These are phyloP conservation scores for Drechslerella stenobrocha DNA, from an alignment of 2,329 filamentous ascomycete genomes.

Conservation along the genomic window DNA sequence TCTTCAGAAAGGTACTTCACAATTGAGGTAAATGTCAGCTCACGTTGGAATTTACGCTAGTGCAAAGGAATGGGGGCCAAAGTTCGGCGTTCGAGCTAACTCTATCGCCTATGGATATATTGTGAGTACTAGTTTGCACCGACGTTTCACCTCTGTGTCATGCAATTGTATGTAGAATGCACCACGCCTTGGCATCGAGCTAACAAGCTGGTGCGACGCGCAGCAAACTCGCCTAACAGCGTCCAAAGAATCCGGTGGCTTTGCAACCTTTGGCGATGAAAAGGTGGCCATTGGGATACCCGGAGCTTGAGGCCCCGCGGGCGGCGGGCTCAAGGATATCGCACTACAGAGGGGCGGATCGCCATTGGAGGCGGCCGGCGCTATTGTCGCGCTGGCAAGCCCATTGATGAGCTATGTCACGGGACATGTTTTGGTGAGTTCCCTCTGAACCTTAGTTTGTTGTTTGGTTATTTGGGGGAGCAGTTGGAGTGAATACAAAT, in stretches of 20 bases:
- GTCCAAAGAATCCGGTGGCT: constrained; percentile 81
- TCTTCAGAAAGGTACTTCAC: no score
- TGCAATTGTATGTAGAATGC: no score
- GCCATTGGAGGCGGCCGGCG: constrained; percentile 76
- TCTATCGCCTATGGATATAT: constrained; percentile 72
- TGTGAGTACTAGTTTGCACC: constrained; percentile 14
- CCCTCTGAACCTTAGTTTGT: not conserved
- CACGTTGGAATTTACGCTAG: not conserved
- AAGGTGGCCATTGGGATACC: constrained; percentile 77
- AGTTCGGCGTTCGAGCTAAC: constrained; percentile 71
- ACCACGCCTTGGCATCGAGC: no score
- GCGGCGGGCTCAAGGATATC: constrained; percentile 62
- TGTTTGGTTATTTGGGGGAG: no score
- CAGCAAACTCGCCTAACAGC: constrained; percentile 71
- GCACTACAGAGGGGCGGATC: constrained; percentile 75
- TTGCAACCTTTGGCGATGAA: constrained; percentile 74
- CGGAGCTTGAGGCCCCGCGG: constrained; percentile 57
- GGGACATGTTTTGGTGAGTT: constrained; percentile 73
- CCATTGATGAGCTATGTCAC: constrained; percentile 82
- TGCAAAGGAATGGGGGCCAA: constrained; percentile 51
- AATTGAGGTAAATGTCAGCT: no score
- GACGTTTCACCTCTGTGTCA: constrained; percentile 65
- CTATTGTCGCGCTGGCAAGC: constrained; percentile 76
- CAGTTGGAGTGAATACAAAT: no score
- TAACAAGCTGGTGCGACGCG: no score